Base-by-base conservation (phyloP, 2,329 filamentous ascomycete species). In the Mollisiaceae sp. region DNA sequence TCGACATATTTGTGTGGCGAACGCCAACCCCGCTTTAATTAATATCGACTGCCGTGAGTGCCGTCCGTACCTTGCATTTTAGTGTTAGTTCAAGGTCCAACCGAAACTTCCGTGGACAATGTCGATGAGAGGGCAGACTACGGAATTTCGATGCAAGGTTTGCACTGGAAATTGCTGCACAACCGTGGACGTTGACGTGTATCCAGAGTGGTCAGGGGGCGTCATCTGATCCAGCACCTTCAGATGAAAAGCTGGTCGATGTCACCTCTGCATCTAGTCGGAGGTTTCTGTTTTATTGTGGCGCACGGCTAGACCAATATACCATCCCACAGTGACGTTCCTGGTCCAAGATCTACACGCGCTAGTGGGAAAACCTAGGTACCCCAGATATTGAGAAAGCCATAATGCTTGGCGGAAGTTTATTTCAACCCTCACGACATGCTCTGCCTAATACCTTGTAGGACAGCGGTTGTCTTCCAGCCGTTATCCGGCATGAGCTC, bases 31-130 rank as follows among this genome's bases (percentile, higher is more conserved):
- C 50, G 50, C 50, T 8, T 54, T 24, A 32, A 14, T 54, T 27
- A 54, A 54, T 54, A 18, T 54, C 12, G 24, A 32, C 24, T 54
- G 50, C 50, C 24, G 50, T 47, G 50, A 27, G 14, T 54, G 24
- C 22, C 24, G 50, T 15, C 32, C 50, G 50, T 54, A 54, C 50
- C 50, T 54, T 35, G 50, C 50, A 54, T 54, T 12, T 9, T 32
- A 52, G 15, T 47, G 15, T 22, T 22, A 3, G 8, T 47, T 22
- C 43, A n/a, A 52, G 9, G 18, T 54, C 9, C 50, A 18, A 35
- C 8, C 8, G 15, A 52, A 14, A 12, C 47, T 27, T 27, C 15
- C 14, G 9, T 32, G 24, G 18, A 18, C 43, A 47, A 47, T 14
- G 27, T 12, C n/a, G 15, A n/a, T n/a, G n/a, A n/a, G 14, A 12